phyloP scores from a whole-genome alignment of 805 yeast genomes.

The Kuraishia piskuri region DNA sequence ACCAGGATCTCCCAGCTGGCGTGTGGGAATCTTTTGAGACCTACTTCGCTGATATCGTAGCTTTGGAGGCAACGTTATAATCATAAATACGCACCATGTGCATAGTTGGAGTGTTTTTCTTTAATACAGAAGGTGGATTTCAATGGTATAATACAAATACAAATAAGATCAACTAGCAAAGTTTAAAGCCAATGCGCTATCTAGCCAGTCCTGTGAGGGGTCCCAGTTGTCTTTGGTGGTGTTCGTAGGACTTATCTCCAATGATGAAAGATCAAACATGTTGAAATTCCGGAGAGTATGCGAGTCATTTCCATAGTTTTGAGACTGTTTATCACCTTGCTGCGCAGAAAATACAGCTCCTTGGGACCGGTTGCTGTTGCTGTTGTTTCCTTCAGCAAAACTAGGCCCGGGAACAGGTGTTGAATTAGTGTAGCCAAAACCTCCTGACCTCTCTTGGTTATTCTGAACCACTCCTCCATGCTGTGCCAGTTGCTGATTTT shows the following conservation, averaged over 20 bases:
- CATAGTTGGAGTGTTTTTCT: too few relatives aligned
- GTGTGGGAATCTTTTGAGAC: conserved; percentile 18
- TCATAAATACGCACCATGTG: too few relatives aligned
- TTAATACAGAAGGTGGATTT: too few relatives aligned
- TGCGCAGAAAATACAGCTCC: background rate
- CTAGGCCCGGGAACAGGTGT: background rate
- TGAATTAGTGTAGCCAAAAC: background rate
- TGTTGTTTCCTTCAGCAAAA: background rate
- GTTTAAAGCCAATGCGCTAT: conserved; percentile 1
- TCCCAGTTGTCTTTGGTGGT: background rate
- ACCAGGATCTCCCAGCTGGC: conserved; percentile 23
- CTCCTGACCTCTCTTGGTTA: background rate
- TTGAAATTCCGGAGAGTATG: conserved; percentile 5
- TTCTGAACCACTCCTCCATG: background rate
- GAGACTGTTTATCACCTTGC: background rate
- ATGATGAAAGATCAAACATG: conserved; percentile 6
- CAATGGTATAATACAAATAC: background rate
- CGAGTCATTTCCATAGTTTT: background rate
- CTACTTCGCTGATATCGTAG: conserved; percentile 6
- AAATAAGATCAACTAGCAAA: background rate
- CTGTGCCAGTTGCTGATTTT: background rate
- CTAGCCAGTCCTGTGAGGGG: conserved; percentile 2
- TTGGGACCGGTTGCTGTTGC: background rate
- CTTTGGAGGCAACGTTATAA: conserved; percentile 9
- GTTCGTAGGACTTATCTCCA: background rate